These are phyloP conservation scores for Bonia amplexicaulis DNA, from an alignment of 176 grass and related monocot genomes.

Conservation along the genomic window DNA sequence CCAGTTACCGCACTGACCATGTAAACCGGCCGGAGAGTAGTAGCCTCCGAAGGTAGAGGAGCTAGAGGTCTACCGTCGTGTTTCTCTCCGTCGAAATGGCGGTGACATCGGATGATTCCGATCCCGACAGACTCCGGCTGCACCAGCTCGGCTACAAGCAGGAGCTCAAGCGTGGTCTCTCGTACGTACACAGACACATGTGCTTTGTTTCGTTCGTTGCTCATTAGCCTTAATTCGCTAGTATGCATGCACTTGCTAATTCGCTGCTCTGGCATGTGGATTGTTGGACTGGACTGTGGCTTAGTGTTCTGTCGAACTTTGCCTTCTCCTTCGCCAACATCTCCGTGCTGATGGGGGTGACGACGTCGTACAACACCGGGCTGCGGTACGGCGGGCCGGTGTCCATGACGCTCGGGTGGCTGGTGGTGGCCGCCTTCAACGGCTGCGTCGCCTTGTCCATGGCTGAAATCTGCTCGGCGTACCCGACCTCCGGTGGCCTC, in stretches of 20 bases:
- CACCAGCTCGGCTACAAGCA: constrained; percentile 76
- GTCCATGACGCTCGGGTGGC: constrained; percentile 79
- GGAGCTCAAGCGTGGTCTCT: constrained; percentile 87
- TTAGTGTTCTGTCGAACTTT: constrained; percentile 75
- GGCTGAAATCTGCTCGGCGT: constrained; percentile 80
- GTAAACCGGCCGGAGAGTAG: no score
- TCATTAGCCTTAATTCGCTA: no score
- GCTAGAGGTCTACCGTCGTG: no score
- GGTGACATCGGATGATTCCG: no score
- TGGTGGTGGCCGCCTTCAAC: constrained; percentile 79
- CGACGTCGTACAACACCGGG: constrained; percentile 78
- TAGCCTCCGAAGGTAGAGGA: no score
- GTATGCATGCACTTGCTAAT: no score
- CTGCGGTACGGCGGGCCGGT: constrained; percentile 62
- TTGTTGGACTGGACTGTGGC: no score
- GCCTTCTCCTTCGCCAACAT: constrained; percentile 93
- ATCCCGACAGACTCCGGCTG: no score
- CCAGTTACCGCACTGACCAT: no score
- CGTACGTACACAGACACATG: constrained; percentile 26
- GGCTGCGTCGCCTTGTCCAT: constrained; percentile 59
- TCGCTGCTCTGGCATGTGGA: no score
- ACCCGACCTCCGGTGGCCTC: constrained; percentile 40
- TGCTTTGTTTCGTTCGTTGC: no score
- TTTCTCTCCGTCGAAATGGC: no score
- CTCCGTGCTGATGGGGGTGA: constrained; percentile 82